Evolutionary conservation across 2,329 filamentous ascomycete species (phyloP).

Genomic region (Neofusicoccum umdonicola): DNA sequence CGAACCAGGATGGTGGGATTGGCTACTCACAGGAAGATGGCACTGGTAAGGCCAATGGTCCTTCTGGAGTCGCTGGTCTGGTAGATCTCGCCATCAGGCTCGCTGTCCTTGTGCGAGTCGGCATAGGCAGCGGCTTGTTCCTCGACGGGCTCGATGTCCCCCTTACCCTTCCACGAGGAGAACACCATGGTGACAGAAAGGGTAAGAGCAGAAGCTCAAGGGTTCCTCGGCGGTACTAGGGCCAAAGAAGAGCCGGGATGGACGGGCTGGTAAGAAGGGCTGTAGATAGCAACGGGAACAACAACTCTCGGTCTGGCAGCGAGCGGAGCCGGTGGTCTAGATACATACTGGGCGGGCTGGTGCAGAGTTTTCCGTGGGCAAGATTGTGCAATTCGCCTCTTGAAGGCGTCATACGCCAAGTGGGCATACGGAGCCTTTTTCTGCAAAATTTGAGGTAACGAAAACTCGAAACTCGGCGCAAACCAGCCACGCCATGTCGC

Average conservation of each 20-base stretch:
- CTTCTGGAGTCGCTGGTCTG: slow-evolving; percentile 18
- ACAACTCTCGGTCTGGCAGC: background rate
- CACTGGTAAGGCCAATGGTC: slow-evolving; percentile 16
- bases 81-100: slow-evolving; percentile 16
- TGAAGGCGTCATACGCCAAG: slow-evolving; percentile 18
- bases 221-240: background rate
- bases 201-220: background rate
- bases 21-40: slow-evolving; percentile 17
- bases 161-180: slow-evolving; percentile 11
- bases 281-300: background rate
- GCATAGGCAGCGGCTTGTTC: background rate
- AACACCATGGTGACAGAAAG: slow-evolving; percentile 8
- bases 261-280: background rate
- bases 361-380: slow-evolving; percentile 11
- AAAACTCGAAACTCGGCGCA: slow-evolving; percentile 5
- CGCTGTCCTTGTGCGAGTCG: slow-evolving; percentile 10
- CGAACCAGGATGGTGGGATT: background rate
- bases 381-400: slow-evolving; percentile 16
- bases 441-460: slow-evolving; percentile 16
- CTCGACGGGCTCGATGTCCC: slow-evolving; percentile 1
- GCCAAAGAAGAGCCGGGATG: background rate
- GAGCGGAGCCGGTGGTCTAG: slow-evolving; percentile 6
- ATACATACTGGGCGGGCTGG: slow-evolving; percentile 12
- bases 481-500: slow-evolving; percentile 10
- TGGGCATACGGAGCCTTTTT: slow-evolving; percentile 8